Evolutionary conservation across 1,284 basidiomycete species (phyloP), one percentile per base, ranked within the genome.

Genomic region (Ceratobasidium sp.): DNA sequence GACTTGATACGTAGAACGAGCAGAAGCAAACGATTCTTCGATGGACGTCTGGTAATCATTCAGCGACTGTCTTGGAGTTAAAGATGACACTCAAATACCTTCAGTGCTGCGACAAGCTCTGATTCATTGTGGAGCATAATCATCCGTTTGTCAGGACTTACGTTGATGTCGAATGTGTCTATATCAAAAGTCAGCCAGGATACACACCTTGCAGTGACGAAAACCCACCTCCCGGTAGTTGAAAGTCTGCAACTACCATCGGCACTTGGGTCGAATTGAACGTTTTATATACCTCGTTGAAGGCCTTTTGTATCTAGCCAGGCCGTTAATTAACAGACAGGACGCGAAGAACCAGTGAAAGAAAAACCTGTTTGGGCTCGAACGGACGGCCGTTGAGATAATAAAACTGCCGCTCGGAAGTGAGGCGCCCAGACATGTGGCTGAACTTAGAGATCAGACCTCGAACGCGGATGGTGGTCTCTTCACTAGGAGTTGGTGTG

Each of bases 131-230:
- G 96, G 10, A 99, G 80, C 70, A 98, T 90, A 43, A 99, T 92
- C 0, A 94, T 97, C 4, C 97, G 87, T 79, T 99, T 99, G 82
- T 99, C 97, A 0, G 97, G 97, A 76, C 91, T 95, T 74, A 99
- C 93, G 77, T 99, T 99, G 79, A 99, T 90, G 78, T 99, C 97
- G 77, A 92, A 95, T 0, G 89, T 85, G 74, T 92, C 94, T 94
- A 57, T 16, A 18, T 45, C 12, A 23, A 48, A 12, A 3, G 18
- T 62, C 14, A 64, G n/a, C 3, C 21, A 12, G 10, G 30, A 10
- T 32, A 30, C 5, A 3, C 8, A 9, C n/a, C n/a, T 18, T 5
- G 28, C 14, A 34, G 53, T 21, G 28, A 16, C 3, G 34, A 23
- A 74, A 6, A 43, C 80, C 30, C 73, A 93, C 92, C 85, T 4